Evolutionary conservation across 441 rosid genomes (phyloP).

Genomic region (Erodium moschatum): DNA sequence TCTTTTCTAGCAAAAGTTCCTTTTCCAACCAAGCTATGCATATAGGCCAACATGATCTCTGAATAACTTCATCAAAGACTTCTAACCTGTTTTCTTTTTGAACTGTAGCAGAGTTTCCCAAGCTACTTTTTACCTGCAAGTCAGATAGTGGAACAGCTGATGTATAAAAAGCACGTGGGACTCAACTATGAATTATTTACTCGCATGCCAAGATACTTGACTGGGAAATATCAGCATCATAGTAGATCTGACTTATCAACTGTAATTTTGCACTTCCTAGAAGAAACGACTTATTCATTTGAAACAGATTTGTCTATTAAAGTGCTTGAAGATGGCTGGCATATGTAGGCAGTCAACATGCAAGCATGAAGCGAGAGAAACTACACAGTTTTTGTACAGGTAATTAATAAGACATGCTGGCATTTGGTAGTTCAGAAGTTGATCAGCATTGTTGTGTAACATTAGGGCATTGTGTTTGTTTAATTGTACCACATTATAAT

Average conservation of each 20-base stretch:
- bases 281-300: background rate
- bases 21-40: constrained; percentile 58
- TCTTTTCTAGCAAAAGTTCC: constrained; percentile 41
- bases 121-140: constrained; percentile 49
- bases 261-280: background rate
- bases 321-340: background rate
- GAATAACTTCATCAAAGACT: constrained; percentile 38
- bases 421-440: no score
- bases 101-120: constrained; percentile 21
- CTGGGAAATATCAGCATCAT: background rate
- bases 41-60: constrained; percentile 41
- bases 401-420: no score
- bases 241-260: no score
- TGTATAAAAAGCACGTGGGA: constrained; percentile 4
- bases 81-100: constrained; percentile 46
- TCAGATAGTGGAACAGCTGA: constrained; percentile 16
- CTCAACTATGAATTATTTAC: background rate
- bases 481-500: no score
- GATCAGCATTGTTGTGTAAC: no score
- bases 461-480: no score
- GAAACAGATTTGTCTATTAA: background rate
- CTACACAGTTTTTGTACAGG: no score
- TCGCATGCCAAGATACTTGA: constrained; percentile 5
- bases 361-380: background rate
- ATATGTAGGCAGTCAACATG: background rate